These are phyloP conservation scores for Backusella parvicylindrica DNA, from an alignment of 192 early-diverging fungal genomes.

Conservation along the genomic window DNA sequence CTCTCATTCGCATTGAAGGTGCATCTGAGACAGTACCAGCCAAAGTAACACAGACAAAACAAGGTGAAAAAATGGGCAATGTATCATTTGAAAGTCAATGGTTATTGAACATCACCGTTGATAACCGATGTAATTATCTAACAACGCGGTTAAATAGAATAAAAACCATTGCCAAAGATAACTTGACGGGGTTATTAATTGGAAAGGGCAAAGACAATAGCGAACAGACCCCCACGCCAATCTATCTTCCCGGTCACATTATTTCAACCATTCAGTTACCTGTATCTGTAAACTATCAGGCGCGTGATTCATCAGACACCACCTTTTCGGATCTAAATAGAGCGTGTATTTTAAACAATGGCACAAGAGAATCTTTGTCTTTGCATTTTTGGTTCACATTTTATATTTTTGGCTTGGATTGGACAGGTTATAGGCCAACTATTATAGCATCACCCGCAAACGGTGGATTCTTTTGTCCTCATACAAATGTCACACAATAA, in stretches of 20 bases:
- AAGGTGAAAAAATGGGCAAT: constrained; percentile 13
- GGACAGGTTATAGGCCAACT: constrained; percentile 19
- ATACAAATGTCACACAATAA: background rate
- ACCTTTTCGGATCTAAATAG: constrained; percentile 24
- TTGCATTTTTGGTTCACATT: constrained; percentile 27
- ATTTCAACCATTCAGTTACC: constrained; percentile 18
- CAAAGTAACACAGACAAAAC: constrained; percentile 7
- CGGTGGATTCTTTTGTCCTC: constrained; percentile 29
- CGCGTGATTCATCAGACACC: constrained; percentile 14
- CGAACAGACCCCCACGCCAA: background rate
- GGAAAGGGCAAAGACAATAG: constrained; percentile 17
- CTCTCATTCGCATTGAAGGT: constrained; percentile 18
- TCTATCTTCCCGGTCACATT: background rate
- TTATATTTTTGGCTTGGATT: constrained; percentile 18
- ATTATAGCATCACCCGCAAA: constrained; percentile 20
- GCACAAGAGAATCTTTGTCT: constrained; percentile 4
- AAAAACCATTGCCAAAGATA: constrained; percentile 11
- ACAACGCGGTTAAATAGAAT: constrained; percentile 16
- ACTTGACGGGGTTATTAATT: constrained; percentile 18
- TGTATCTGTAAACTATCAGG: constrained; percentile 20
- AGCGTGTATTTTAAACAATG: constrained; percentile 16
- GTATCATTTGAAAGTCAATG: constrained; percentile 20
- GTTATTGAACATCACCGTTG: constrained; percentile 17
- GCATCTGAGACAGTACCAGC: background rate
- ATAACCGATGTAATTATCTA: constrained; percentile 25